Evolutionary conservation across 179 eudicot genomes (phyloP).

Genomic region (Dionaea muscipula): DNA sequence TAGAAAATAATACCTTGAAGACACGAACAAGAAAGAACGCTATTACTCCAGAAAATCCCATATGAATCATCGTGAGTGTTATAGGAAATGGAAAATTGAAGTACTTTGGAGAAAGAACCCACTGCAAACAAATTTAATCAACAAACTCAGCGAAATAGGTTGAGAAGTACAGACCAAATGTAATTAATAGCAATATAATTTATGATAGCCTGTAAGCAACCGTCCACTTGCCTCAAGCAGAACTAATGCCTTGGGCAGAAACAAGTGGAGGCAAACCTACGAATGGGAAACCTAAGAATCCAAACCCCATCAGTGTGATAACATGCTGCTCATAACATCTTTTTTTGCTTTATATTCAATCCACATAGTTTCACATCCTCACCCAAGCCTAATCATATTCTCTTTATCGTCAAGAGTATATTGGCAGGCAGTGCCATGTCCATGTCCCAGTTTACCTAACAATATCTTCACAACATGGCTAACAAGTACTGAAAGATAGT

Average conservation of each 20-base stretch:
- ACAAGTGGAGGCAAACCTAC: too few species aligned
- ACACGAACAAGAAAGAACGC: slow-evolving; percentile 90
- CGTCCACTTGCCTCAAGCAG: background rate
- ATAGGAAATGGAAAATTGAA: slow-evolving; percentile 95
- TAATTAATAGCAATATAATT: background rate
- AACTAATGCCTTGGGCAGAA: background rate
- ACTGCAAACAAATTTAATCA: slow-evolving; percentile 38
- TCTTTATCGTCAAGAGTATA: too few species aligned
- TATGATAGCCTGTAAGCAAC: background rate
- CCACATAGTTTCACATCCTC: too few species aligned
- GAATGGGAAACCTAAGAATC: too few species aligned
- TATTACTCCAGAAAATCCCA: slow-evolving; percentile 90
- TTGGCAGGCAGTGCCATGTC: too few species aligned
- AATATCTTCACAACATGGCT: too few species aligned
- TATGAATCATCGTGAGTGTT: slow-evolving; percentile 96
- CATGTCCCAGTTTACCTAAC: too few species aligned
- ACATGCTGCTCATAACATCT: too few species aligned
- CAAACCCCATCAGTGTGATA: too few species aligned
- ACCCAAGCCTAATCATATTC: too few species aligned
- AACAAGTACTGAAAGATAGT: too few species aligned
- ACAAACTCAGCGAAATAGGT: background rate
- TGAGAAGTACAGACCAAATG: background rate
- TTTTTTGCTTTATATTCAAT: too few species aligned
- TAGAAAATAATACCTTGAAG: slow-evolving; percentile 59
- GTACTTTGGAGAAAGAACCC: slow-evolving; percentile 99